Evolutionary conservation across 305 asterid species (phyloP), one percentile per base, ranked within the genome.

Genomic region (Plantago coronopus): DNA sequence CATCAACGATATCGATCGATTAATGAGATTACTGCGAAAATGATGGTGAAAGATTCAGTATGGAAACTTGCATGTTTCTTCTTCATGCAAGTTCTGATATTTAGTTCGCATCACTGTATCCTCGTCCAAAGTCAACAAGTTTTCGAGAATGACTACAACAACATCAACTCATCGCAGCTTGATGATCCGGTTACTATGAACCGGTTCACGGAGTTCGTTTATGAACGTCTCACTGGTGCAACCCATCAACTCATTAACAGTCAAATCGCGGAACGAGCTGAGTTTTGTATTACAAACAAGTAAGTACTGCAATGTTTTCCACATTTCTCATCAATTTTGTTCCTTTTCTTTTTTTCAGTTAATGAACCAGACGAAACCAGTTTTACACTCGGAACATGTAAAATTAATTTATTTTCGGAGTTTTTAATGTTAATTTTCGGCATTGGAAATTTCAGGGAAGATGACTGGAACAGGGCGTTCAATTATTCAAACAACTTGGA

Each of bases 391-490:
- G n/a, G n/a, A n/a, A n/a, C n/a, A n/a, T n/a, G n/a, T n/a, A n/a
- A n/a, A n/a, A n/a, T n/a, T n/a, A n/a, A n/a, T n/a, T n/a, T n/a
- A n/a, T n/a, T n/a, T n/a, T n/a, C n/a, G n/a, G n/a, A n/a, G n/a
- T 46, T 17, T n/a, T 4, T 20, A 27, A 12, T 6, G 19, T 21
- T 50, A 45, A 23, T 38, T 38, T n/a, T n/a, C n/a, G n/a, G n/a
- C n/a, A n/a, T n/a, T 13, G 34, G 5, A 19, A 5, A 14, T 43
- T 59, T 21, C 76, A 81, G 81, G 70, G 72, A 78, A 14, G 66
- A 48, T 20, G 86, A 81, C 59, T 81, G 83, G 83, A 65, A 81
- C 48, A 63, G 63, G 15, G 76, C 87, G 37, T 81, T 81, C 58
- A 74, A 78, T 73, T 81, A 70, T 66, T 70, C 78, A 21, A 60